Evolutionary conservation across 148 eudicot species (phyloP), one percentile per base, ranked within the genome.

Genomic region (Cornus florida): DNA sequence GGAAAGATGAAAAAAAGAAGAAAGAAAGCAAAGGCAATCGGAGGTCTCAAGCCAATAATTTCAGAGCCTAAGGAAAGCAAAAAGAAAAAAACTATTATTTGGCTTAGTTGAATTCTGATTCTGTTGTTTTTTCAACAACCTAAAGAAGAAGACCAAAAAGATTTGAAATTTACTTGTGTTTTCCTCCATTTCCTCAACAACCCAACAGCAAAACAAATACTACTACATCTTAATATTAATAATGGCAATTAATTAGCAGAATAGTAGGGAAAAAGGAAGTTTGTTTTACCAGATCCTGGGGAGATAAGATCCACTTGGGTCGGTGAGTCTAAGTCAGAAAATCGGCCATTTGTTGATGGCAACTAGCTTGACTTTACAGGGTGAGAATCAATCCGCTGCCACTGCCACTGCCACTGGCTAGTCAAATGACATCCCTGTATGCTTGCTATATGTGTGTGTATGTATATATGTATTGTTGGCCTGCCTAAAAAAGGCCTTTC

Each of bases 291-390:
- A 95, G 87, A 56, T 91, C 89, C 81, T 90, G 94, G 70, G 84
- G 94, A 14, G 98, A 82, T 82, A 90, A 92, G 71, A 95, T 93
- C 98, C 98, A 95, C 86, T 92, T 95, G 69, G 92, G 87, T 79
- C 89, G 80, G 87, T 95, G 98, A 72, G 97, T 95, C 16, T 97
- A 93, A 43, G 97, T 95, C 71, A 83, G 86, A 83, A 91, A 95
- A 86, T 95, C 98, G 48, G 97, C 97, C 98, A 95, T 93, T 62
- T 9, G 48, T 35, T 35, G 38, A 35, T 35, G 38, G 5, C 38
- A 2, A 35, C 38, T 35, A 2, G 38, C 38, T 35, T 35, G 3
- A 35, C 38, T 35, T 35, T 35, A 35, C 38, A 2, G 38, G 1
- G 38, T 35, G 38, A 35, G 38, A 35, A 35, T 35, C 38, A 35